These are phyloP conservation scores for Rhizoclosmatium globosum DNA, from an alignment of 192 early-diverging fungal genomes.

Conservation along the genomic window DNA sequence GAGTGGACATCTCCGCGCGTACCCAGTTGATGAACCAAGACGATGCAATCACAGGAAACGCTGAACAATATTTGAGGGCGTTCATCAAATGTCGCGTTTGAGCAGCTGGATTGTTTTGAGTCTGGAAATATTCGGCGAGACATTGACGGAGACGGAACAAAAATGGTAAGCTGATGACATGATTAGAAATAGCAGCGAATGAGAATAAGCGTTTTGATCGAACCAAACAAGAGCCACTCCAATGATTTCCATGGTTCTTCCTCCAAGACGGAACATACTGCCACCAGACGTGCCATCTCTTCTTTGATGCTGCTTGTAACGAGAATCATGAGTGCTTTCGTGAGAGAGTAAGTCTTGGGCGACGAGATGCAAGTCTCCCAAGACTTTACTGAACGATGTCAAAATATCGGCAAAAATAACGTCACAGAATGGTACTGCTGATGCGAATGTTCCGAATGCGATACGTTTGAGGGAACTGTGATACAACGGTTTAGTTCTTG, in stretches of 20 bases:
- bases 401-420: constrained; percentile 94
- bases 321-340: constrained; percentile 10
- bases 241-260: constrained; percentile 52
- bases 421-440: constrained; percentile 66
- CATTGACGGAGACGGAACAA: constrained; percentile 83
- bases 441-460: constrained; percentile 45
- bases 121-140: constrained; percentile 71
- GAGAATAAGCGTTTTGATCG: constrained; percentile 5
- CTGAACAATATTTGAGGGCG: constrained; percentile 89
- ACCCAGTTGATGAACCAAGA: constrained; percentile 53
- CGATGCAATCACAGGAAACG: constrained; percentile 75
- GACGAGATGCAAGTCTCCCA: constrained; percentile 82
- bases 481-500: not conserved
- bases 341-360: constrained; percentile 57
- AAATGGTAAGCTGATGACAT: constrained; percentile 71
- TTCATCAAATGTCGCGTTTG: constrained; percentile 85
- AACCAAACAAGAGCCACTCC: constrained; percentile 75
- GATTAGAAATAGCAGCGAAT: constrained; percentile 67
- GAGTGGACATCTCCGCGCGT: constrained; percentile 5
- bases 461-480: constrained; percentile 47
- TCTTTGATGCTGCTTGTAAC: constrained; percentile 12
- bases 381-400: constrained; percentile 89
- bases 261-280: not conserved
- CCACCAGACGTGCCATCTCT: not conserved
- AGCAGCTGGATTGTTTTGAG: constrained; percentile 54